phyloP scores from a whole-genome alignment of 495 filamentous ascomycete genomes.

The Letharia lupina region DNA sequence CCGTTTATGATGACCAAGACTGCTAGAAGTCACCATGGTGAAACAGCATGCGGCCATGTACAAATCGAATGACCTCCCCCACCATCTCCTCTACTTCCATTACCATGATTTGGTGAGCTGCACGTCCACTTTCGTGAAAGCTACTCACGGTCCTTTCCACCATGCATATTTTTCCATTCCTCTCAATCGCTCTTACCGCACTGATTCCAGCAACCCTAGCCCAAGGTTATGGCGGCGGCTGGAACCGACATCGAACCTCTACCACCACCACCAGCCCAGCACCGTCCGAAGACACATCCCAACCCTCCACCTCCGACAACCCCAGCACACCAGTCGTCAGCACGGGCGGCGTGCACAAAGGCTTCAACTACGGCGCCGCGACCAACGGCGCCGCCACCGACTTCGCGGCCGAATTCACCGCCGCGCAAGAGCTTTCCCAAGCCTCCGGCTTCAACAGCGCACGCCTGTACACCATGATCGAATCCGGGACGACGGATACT shows the following conservation, averaged over 20 bases:
- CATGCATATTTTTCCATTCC: not conserved
- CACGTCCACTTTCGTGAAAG: not conserved
- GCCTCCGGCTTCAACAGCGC: conserved; percentile 68
- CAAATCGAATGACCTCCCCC: not conserved
- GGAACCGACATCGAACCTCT: not conserved
- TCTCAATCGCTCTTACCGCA: not conserved
- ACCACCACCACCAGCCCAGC: not conserved
- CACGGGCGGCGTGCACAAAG: conserved; percentile 40
- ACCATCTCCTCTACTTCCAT: not conserved
- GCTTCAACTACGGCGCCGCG: conserved; percentile 74
- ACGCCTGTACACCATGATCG: conserved; percentile 53
- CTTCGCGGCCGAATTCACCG: conserved; percentile 63
- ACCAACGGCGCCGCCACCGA: conserved; percentile 54
- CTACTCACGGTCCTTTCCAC: not conserved
- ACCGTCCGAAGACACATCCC: not conserved
- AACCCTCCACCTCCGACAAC: not conserved
- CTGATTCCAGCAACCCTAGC: not conserved
- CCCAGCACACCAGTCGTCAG: conserved; percentile 17
- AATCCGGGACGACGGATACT: conserved; percentile 47
- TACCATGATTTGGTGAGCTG: not conserved
- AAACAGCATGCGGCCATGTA: not conserved
- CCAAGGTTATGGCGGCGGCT: not conserved
- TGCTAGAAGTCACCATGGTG: not conserved
- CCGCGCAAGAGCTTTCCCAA: conserved; percentile 57
- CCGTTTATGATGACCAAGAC: not conserved